phyloP scores from a whole-genome alignment of 179 eudicot genomes.

The Actinidia chinensis region DNA sequence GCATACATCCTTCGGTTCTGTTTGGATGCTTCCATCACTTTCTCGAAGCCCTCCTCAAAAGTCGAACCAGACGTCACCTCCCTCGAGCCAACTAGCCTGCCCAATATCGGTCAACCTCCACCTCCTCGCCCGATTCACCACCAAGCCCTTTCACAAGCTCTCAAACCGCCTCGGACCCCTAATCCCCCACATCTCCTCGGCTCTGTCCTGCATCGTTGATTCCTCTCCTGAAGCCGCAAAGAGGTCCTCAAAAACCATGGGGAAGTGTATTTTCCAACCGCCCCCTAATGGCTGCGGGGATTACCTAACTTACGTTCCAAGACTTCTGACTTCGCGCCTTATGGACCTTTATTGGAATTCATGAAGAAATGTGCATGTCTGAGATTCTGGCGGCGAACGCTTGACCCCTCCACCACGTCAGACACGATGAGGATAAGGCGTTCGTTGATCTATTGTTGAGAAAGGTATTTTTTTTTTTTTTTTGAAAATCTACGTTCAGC shows the following conservation, averaged over 20 bases:
- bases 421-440: slow-evolving; percentile 21
- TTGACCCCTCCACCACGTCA: slow-evolving; percentile 26
- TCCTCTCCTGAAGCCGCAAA: slow-evolving; percentile 39
- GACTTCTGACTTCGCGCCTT: slow-evolving; percentile 39
- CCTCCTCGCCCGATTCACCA: slow-evolving; percentile 40
- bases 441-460: slow-evolving; percentile 16
- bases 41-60: slow-evolving; percentile 14
- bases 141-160: slow-evolving; percentile 39
- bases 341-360: slow-evolving; percentile 49
- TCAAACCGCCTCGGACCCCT: slow-evolving; percentile 37
- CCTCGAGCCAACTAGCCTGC: slow-evolving; percentile 41
- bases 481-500: too few relatives aligned
- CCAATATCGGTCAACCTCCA: slow-evolving; percentile 56
- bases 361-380: slow-evolving; percentile 43
- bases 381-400: slow-evolving; percentile 31
- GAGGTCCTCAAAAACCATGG: slow-evolving; percentile 38
- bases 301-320: slow-evolving; percentile 34
- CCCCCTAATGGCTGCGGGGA: slow-evolving; percentile 24
- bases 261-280: slow-evolving; percentile 34
- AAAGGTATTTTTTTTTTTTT: too few relatives aligned
- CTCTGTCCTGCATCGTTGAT: slow-evolving; percentile 32
- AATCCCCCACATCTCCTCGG: slow-evolving; percentile 35
- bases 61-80: not conserved
- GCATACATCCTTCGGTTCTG: too few relatives aligned
- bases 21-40: slow-evolving; percentile 21